Evolutionary conservation across 345 rosid genomes (phyloP), one percentile per base, ranked within the genome.

Genomic region (Boechera retrofracta): DNA sequence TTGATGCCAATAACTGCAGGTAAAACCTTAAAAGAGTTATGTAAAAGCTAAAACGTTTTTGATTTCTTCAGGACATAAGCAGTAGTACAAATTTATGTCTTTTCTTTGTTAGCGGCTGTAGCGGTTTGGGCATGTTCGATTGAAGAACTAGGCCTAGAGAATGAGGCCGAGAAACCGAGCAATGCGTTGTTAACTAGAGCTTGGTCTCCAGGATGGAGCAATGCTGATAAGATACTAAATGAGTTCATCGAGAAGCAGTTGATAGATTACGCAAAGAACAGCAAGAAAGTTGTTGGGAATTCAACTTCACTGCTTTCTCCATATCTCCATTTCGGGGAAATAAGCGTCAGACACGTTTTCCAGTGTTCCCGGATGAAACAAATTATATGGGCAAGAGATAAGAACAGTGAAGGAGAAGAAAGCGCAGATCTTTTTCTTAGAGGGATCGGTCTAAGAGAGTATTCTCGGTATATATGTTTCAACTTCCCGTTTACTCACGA

Each of bases 121-220:
- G 74, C 51, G 0, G 65, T 91, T 52, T 83, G 82, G 62, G 86
- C 81, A 42, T 87, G 89, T 80, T 87, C 89, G 1, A 52, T 90
- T 8, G 98, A 92, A 70, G 89, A 85, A 59, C 79, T 94, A 55
- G 95, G 87, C 33, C 89, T 94, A 10, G 98, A 94, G 83, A 67
- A 91, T 49, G 97, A 91, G 72, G 78, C 91, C 1, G 98, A 92
- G 41, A 94, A 89, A 68, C 77, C 96, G 18, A 91, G 97, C 82
- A 94, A 92, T 61, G 95, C 92, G 9, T 82, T 94, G 75, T 70
- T 94, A 77, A 91, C 95, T 63, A 88, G 95, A 81, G 97, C 83
- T 45, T 94, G 98, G 98, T 87, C 92, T 8, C 97, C 98, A 1
- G 98, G 98, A 16, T 92, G 98, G 97, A 75, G 83, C 82, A 86